Percentiles rank a stretch among this genome's conserved stretches.
Conservation (phyloP, 495 filamentous ascomycete genomes). For the Penicillium bialowiezense region DNA sequence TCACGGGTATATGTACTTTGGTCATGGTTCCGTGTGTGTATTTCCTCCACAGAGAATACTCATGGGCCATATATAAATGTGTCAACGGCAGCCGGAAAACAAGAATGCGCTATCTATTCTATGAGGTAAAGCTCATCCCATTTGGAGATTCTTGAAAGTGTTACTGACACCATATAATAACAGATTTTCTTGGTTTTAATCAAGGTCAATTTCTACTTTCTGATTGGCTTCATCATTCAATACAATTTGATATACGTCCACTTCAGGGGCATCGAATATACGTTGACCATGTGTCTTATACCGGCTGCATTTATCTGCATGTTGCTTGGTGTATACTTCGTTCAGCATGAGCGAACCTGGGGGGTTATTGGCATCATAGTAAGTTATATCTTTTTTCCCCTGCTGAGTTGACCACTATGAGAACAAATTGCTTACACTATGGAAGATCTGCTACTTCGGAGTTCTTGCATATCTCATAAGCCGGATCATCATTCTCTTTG, state of each 20-base stretch:
- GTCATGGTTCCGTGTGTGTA: constrained; percentile 5
- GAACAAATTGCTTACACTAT: background rate
- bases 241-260: background rate
- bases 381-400: background rate
- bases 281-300: background rate
- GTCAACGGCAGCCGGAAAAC: constrained; percentile 6
- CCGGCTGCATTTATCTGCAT: background rate
- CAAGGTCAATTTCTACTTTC: background rate
- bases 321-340: background rate
- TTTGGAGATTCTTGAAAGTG: background rate
- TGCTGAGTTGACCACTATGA: background rate
- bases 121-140: constrained; percentile 10
- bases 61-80: constrained; percentile 13
- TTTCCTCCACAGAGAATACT: constrained; percentile 9
- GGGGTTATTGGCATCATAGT: background rate
- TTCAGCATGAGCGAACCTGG: background rate
- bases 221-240: background rate
- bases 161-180: background rate
- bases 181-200: background rate
- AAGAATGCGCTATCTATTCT: constrained; percentile 6
- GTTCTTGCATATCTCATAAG: background rate
- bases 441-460: background rate
- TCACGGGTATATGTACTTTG: background rate
- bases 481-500: background rate
- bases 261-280: background rate